These are phyloP conservation scores for Ceratocystis diversiconidia DNA, from an alignment of 2,329 filamentous ascomycete genomes.

Conservation along the genomic window DNA sequence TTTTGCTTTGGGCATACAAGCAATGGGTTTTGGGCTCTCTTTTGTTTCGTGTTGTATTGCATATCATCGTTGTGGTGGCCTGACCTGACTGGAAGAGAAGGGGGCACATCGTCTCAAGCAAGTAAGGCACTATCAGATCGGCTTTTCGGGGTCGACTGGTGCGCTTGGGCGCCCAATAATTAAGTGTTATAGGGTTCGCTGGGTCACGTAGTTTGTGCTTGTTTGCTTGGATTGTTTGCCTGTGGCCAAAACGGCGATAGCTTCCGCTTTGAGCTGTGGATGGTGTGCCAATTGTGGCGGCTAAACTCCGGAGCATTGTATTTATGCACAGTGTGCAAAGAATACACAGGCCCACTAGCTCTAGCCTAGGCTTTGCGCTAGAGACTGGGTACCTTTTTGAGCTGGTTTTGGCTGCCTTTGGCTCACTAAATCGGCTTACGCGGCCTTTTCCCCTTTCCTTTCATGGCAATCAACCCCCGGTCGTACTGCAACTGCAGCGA, in stretches of 20 bases:
- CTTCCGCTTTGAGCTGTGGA: background rate
- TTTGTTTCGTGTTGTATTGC: background rate
- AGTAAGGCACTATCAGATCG: background rate
- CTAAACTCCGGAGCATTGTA: background rate
- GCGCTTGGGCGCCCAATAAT: background rate
- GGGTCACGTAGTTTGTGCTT: background rate
- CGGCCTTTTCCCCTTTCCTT: slow-evolving; percentile 16
- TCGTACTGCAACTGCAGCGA: background rate
- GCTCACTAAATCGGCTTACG: slow-evolving; percentile 14
- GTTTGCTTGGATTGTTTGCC: slow-evolving; percentile 3
- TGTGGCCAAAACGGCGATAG: background rate
- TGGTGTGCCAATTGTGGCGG: background rate
- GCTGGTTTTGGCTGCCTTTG: background rate
- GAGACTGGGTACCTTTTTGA: background rate
- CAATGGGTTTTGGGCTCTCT: background rate
- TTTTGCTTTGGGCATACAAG: background rate
- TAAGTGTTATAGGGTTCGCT: background rate
- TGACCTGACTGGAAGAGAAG: background rate
- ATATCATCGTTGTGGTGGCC: background rate
- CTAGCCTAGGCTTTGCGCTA: background rate
- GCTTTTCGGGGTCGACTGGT: background rate
- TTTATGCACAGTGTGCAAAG: background rate
- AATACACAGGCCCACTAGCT: background rate
- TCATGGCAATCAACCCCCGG: background rate
- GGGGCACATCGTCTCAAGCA: no score